Base-by-base conservation (phyloP, 192 early-diverging fungal genomes). In the Entomortierella chlamydospora region DNA sequence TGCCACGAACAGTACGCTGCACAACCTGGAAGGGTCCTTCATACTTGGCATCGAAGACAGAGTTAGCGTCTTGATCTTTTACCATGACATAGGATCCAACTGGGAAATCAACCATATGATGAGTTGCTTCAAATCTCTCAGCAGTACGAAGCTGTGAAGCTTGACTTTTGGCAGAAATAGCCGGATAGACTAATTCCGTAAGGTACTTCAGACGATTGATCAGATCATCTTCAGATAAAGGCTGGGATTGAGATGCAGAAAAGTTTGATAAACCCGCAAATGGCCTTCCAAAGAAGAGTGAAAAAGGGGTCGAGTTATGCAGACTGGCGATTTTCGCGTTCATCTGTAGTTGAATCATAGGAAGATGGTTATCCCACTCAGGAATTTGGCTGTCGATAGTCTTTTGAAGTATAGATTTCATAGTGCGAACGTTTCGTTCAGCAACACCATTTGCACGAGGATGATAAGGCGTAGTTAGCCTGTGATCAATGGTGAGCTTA, bases 401-500 rank as follows among this genome's bases (percentile, higher is more conserved):
- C 71, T 86, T 83, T 0, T 43, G 12, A 47, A 87, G 25, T 17
- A 72, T 55, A 28, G 60, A 28, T 49, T 59, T 63, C 2, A 52
- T 61, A 2, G 62, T 65, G 13, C 70, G 31, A 20, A 85, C 25
- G 6, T 51, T n/a, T 34, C 81, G 15, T 78, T 88, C 84, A n/a
- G 82, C 86, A 22, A 59, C 64, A 1, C 84, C 84, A 56, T 88
- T 88, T 13, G 53, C 82, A 37, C 79, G 26, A 23, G 84, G 84
- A 33, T 85, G 77, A 61, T 84, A 84, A 3, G 72, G 70, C 15
- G 84, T 80, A 22, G 61, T 58, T 3, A 80, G 42, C 17, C 81
- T 52, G 54, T 85, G 82, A 1, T 84, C 69, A 28, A 84, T 67
- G 13, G 43, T 52, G 4, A 68, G 17, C 5, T 18, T 20, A 39